Percentiles rank a stretch among this genome's conserved stretches.
Evolutionary conservation across 495 filamentous ascomycete species (phyloP).

Genomic region (Talaromyces ruber): DNA sequence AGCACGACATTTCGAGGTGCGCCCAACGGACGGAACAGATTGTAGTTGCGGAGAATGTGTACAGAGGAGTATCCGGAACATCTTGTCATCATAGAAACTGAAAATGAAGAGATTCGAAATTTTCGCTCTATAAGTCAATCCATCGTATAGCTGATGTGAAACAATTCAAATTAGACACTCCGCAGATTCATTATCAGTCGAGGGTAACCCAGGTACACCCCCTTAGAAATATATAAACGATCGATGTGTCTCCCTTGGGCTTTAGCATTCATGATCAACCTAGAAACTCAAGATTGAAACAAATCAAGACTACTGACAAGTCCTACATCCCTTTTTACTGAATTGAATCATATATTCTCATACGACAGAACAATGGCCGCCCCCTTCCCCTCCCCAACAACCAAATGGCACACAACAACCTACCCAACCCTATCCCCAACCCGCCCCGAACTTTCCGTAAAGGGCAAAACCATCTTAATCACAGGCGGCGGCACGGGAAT

Average conservation of each 20-base stretch:
- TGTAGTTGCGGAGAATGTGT: conserved; percentile 13
- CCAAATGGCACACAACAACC: conserved; percentile 22
- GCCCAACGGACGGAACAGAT: conserved; percentile 26
- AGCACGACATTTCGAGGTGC: conserved; percentile 8
- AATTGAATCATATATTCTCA: neutral
- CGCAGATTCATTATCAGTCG: neutral
- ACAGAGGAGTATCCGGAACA: neutral
- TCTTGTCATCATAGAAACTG: neutral
- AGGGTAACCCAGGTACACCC: neutral
- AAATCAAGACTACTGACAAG: neutral
- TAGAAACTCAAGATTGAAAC: neutral
- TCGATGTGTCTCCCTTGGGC: neutral
- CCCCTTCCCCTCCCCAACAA: conserved; percentile 18
- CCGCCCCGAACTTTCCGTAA: conserved; percentile 31
- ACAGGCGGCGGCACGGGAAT: conserved; percentile 39
- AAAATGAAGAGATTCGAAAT: neutral
- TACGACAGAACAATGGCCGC: conserved; percentile 6
- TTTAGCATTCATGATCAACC: neutral
- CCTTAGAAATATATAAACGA: neutral
- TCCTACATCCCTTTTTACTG: neutral
- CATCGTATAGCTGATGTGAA: too few relatives aligned
- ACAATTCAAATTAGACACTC: neutral
- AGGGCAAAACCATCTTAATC: conserved; percentile 36
- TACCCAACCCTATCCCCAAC: conserved; percentile 36
- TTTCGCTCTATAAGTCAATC: neutral